Conservation (phyloP, 2,329 filamentous ascomycete species). For the Trematosphaeria pertusa region DNA sequence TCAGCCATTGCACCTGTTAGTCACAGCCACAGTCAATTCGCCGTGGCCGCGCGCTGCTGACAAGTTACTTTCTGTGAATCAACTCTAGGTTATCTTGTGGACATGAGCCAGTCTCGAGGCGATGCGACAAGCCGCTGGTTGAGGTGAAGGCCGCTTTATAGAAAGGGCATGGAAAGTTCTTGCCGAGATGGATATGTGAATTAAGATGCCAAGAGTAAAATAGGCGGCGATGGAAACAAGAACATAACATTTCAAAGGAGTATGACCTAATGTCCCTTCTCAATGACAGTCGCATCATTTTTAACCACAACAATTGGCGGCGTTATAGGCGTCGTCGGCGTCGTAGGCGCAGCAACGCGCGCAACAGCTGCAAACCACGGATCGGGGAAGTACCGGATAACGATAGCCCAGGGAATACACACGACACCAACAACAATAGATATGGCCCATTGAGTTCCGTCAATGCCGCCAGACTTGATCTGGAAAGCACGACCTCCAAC, state of each 20-base stretch:
- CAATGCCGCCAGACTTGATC: constrained; percentile 55
- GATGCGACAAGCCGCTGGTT: too few relatives aligned
- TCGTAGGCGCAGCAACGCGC: constrained; percentile 24
- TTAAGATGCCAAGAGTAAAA: too few relatives aligned
- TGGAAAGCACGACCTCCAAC: constrained; percentile 63
- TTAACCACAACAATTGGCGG: constrained; percentile 19
- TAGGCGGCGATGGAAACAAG: too few relatives aligned
- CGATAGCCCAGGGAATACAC: constrained; percentile 60
- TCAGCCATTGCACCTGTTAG: constrained; percentile 14
- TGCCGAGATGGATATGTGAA: too few relatives aligned
- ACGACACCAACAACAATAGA: constrained; percentile 59
- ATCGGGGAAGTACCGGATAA: constrained; percentile 62
- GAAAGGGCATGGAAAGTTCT: too few relatives aligned
- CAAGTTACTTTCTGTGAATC: constrained; percentile 13
- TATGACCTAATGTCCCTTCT: too few relatives aligned
- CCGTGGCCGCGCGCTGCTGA: constrained; percentile 10
- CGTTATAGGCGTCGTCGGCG: constrained; percentile 28
- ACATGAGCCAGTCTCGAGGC: too few relatives aligned
- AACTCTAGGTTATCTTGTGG: too few relatives aligned
- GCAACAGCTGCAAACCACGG: constrained; percentile 35
- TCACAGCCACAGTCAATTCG: constrained; percentile 12
- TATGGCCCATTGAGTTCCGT: constrained; percentile 67
- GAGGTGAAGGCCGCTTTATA: too few relatives aligned
- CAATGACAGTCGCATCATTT: not conserved
- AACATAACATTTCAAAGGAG: too few relatives aligned